Base-by-base conservation (phyloP, 192 early-diverging fungal genomes). In the Backusella luteola region DNA sequence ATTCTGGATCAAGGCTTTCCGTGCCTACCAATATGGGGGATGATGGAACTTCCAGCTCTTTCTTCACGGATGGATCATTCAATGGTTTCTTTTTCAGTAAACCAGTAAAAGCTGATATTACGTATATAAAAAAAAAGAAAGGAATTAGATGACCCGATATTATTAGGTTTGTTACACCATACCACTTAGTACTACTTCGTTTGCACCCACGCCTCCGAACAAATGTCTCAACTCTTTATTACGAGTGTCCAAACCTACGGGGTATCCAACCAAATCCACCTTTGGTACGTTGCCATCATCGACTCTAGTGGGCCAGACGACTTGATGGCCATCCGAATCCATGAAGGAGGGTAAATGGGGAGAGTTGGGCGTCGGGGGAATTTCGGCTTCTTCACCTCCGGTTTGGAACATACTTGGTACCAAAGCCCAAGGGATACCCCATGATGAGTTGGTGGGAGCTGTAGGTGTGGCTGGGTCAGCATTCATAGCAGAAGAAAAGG, bases 361-460 rank as follows among this genome's bases (percentile, higher is more conserved):
- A 34, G 53, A 41, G 34, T 67, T 36, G 49, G 71, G 42, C 4
- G 73, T 36, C 19, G 73, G 29, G 21, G 68, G 42, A 19, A 71
- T 41, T 32, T 71, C 70, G n/a, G 34, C 59, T 5, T 67, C 75
- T 23, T 70, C 70, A 17, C 36, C 34, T 49, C 42, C 44, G 66
- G 39, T n/a, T 42, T 78, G 73, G 53, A 81, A 81, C 80, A 81
- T 81, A 66, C 80, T 75, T n/a, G 80, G 80, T 26, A 81, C 76
- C 21, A 81, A 59, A 23, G 78, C 73, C 80, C 80, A 81, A 56
- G 80, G 80, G n/a, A 81, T 81, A 46, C 80, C 80, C 80, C 80
- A 81, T 19, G 74, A 74, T 6, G 73, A 46, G 5, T 6, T 41
- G 15, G 36, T 44, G 8, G 35, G n/a, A 19, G 74, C 26, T 35